Evolutionary conservation across 371 early-diverging fungal species (phyloP).

Genomic region (Scutellospora calospora): DNA sequence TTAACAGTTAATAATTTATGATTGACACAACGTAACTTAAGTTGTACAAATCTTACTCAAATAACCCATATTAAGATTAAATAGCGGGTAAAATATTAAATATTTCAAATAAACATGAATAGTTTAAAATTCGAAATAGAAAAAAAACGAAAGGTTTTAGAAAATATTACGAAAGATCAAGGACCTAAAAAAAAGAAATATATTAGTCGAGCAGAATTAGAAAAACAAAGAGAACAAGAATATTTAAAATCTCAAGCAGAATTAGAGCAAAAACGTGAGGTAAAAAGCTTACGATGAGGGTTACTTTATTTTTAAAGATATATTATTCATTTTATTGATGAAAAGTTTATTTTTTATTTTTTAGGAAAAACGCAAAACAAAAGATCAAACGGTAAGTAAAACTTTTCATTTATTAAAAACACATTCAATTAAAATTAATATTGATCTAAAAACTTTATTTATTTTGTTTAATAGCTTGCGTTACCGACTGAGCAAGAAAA

Average conservation of each 20-base stretch:
- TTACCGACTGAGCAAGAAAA: constrained; percentile 28
- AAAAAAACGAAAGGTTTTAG: constrained; percentile 68
- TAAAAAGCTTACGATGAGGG: constrained; percentile 52
- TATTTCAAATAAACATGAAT: constrained; percentile 69
- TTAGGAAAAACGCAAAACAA: constrained; percentile 20
- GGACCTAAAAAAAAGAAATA: constrained; percentile 69
- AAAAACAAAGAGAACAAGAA: constrained; percentile 72
- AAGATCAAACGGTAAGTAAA: constrained; percentile 32
- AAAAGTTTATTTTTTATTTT: no score
- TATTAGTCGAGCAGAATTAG: constrained; percentile 79
- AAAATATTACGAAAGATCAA: constrained; percentile 48
- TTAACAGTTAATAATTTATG: no score
- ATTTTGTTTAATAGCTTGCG: constrained; percentile 6
- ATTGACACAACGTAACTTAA: no score
- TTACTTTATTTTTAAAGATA: background rate
- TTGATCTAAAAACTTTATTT: background rate
- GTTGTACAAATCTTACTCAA: no score
- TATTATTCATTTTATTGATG: no score
- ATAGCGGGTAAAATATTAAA: no score
- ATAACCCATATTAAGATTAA: no score
- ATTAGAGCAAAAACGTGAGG: constrained; percentile 61
- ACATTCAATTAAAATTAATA: no score
- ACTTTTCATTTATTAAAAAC: background rate
- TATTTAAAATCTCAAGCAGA: constrained; percentile 67
- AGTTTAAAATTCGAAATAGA: constrained; percentile 73